Evolutionary conservation across 2,329 filamentous ascomycete genomes (phyloP).

Genomic region (Coniochaeta sp.): DNA sequence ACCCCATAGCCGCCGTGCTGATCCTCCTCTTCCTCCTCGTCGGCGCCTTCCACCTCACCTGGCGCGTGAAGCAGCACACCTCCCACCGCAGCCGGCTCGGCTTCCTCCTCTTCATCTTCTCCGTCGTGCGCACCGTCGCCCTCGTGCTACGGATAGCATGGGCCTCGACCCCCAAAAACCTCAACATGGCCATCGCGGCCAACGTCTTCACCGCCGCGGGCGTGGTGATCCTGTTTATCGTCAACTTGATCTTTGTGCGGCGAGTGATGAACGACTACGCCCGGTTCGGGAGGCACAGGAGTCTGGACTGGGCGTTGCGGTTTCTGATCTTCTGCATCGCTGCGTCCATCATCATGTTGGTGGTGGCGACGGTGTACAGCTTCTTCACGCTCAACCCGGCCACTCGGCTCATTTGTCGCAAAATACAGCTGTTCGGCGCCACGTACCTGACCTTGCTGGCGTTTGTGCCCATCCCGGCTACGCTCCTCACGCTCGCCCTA

Average conservation of each 20-base stretch:
- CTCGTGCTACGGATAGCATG: constrained; percentile 19
- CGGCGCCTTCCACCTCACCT: constrained; percentile 27
- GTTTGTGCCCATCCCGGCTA: constrained; percentile 50
- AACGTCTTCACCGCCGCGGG: constrained; percentile 52
- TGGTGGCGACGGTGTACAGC: constrained; percentile 43
- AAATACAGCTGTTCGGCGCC: constrained; percentile 46
- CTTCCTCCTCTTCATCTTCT: constrained; percentile 28
- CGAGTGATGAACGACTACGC: constrained; percentile 50
- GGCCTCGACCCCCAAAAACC: constrained; percentile 10
- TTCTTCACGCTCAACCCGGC: constrained; percentile 44
- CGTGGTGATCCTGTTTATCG: constrained; percentile 52
- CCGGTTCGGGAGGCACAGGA: constrained; percentile 33
- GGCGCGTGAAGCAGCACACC: constrained; percentile 19
- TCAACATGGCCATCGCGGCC: constrained; percentile 29
- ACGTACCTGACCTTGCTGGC: constrained; percentile 50
- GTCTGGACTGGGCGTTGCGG: constrained; percentile 36
- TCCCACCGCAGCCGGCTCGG: constrained; percentile 27
- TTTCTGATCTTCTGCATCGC: constrained; percentile 41
- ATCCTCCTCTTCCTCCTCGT: constrained; percentile 27
- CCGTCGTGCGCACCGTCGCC: constrained; percentile 23
- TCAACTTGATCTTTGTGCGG: constrained; percentile 57
- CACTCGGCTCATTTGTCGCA: constrained; percentile 39
- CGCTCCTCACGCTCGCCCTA: constrained; percentile 22
- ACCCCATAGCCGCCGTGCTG: constrained; percentile 10
- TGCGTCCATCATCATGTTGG: constrained; percentile 46